Evolutionary conservation across 2,329 filamentous ascomycete genomes (phyloP).

Genomic region (Aspergillus nomiae): DNA sequence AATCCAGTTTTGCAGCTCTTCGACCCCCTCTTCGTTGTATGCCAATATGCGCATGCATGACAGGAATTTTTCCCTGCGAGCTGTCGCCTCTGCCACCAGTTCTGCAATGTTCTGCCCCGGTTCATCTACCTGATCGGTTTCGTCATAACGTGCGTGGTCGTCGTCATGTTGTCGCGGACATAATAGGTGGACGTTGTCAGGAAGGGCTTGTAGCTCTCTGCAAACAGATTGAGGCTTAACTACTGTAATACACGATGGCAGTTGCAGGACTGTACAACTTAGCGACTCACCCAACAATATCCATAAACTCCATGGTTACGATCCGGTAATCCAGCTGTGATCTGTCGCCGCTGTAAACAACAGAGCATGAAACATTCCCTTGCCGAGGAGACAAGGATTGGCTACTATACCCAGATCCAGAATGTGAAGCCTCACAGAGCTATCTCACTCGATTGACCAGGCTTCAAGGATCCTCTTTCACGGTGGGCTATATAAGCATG

Average conservation of each 20-base stretch:
- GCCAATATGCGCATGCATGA: slow-evolving; percentile 70
- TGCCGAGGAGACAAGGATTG: slow-evolving; percentile 5
- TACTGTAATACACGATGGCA: slow-evolving; percentile 1
- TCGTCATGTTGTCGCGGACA: slow-evolving; percentile 67
- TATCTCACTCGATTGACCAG: background rate
- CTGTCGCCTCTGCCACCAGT: slow-evolving; percentile 57
- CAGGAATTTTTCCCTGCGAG: slow-evolving; percentile 64
- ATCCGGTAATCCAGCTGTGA: slow-evolving; percentile 13
- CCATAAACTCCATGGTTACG: slow-evolving; percentile 43
- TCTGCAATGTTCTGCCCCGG: slow-evolving; percentile 38
- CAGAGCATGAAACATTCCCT: slow-evolving; percentile 22
- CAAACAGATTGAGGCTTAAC: slow-evolving; percentile 14
- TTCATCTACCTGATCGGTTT: slow-evolving; percentile 53
- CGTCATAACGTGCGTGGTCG: slow-evolving; percentile 66
- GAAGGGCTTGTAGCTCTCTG: slow-evolving; percentile 48
- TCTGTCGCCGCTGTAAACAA: slow-evolving; percentile 10
- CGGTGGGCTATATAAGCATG: slow-evolving; percentile 17
- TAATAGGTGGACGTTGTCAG: slow-evolving; percentile 62
- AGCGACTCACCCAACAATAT: slow-evolving; percentile 42
- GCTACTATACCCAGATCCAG: background rate
- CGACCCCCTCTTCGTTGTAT: slow-evolving; percentile 62
- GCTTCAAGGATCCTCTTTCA: background rate
- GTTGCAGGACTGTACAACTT: slow-evolving; percentile 2
- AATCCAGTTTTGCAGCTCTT: slow-evolving; percentile 63
- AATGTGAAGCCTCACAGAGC: background rate